These are phyloP conservation scores for Plasmodium ovale DNA, from an alignment of 169 alveolate genomes.

Conservation along the genomic window DNA sequence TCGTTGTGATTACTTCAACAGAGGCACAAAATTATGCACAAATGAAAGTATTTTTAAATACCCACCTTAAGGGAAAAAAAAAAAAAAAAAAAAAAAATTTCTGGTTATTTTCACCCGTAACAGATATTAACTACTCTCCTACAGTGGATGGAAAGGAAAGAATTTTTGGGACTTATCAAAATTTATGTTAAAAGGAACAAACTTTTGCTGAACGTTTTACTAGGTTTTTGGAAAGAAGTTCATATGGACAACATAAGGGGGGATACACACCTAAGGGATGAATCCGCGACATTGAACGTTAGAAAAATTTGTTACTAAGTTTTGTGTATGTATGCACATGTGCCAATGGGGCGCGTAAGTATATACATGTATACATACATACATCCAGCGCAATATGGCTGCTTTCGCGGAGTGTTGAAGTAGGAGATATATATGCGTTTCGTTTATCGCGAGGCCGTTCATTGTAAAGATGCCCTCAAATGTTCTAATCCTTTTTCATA, in stretches of 20 bases:
- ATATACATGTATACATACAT: not conserved
- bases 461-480: too few relatives aligned
- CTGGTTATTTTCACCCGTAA: not conserved
- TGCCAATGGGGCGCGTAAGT: too few relatives aligned
- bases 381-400: not conserved
- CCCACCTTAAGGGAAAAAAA: not conserved
- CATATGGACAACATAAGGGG: not conserved
- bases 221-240: slow-evolving; percentile 24
- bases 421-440: not conserved
- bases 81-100: not conserved
- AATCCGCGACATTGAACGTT: not conserved
- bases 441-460: not conserved
- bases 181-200: slow-evolving; percentile 26
- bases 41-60: not conserved
- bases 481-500: slow-evolving; percentile 4
- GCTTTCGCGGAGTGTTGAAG: not conserved
- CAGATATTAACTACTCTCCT: slow-evolving; percentile 22
- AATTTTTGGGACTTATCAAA: not conserved
- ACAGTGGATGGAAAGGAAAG: slow-evolving; percentile 24
- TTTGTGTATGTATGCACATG: too few relatives aligned
- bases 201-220: slow-evolving; percentile 13
- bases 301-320: too few relatives aligned
- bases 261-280: not conserved
- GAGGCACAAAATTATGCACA: too few relatives aligned
- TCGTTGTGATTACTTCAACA: too few relatives aligned